These are phyloP conservation scores for Blastobotrys ciferrii DNA, from an alignment of 1,139 yeast genomes.

Conservation along the genomic window DNA sequence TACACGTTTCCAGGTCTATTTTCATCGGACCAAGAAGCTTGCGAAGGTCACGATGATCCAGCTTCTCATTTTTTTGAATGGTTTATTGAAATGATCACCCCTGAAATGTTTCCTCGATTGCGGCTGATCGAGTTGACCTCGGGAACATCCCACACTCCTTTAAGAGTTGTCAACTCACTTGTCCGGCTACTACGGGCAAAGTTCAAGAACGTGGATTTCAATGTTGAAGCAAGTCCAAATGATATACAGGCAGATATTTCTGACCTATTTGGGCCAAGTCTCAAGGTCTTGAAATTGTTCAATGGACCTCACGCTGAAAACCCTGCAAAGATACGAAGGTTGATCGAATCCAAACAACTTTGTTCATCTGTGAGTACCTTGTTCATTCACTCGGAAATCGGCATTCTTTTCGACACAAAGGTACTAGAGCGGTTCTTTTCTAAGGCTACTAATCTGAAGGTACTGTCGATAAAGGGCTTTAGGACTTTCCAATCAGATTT, in stretches of 20 bases:
- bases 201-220: background rate
- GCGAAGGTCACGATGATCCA: background rate
- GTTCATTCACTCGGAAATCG: constrained; percentile 3
- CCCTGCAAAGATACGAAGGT: background rate
- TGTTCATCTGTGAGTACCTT: constrained; percentile 2
- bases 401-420: background rate
- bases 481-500: background rate
- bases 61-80: constrained; percentile 1
- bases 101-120: background rate
- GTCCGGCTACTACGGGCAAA: background rate
- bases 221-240: constrained; percentile 6
- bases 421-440: constrained; percentile 1
- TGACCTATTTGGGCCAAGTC: background rate
- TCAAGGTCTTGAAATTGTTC: background rate
- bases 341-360: background rate
- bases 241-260: background rate
- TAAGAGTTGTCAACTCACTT: background rate
- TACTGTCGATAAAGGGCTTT: constrained; percentile 7
- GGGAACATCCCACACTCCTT: background rate
- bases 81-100: background rate
- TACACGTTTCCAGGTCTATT: background rate
- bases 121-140: constrained; percentile 1
- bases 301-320: background rate
- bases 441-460: constrained; percentile 1
- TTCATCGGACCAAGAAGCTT: background rate